Percentiles rank a stretch among this genome's conserved stretches.
Conservation (phyloP, 2,329 filamentous ascomycete genomes). For the Mariannaea sp. region DNA sequence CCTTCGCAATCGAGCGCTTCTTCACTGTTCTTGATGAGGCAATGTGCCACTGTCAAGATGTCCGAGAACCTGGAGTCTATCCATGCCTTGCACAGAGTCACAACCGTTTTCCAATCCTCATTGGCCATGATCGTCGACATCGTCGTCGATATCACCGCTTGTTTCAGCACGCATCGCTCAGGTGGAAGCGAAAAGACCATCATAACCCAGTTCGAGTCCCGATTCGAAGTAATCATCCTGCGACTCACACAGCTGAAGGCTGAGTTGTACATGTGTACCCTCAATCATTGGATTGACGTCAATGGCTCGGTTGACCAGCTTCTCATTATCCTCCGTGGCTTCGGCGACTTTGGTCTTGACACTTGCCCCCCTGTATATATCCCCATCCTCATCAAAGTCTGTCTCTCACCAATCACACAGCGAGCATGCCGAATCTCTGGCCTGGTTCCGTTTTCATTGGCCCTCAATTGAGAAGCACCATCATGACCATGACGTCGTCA, state of each 20-base stretch:
- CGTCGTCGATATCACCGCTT: slow-evolving; percentile 17
- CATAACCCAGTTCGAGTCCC: slow-evolving; percentile 14
- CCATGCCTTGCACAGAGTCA: background rate
- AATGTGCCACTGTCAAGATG: slow-evolving; percentile 8
- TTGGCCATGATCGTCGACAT: slow-evolving; percentile 19
- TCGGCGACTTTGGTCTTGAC: slow-evolving; percentile 11
- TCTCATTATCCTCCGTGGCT: slow-evolving; percentile 4
- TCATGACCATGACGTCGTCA: slow-evolving; percentile 11
- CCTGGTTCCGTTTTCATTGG: slow-evolving; percentile 16
- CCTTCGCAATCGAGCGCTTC: slow-evolving; percentile 8
- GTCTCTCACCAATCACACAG: slow-evolving; percentile 13
- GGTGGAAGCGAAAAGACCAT: slow-evolving; percentile 12
- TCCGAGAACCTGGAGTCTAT: slow-evolving; percentile 4
- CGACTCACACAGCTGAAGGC: slow-evolving; percentile 9
- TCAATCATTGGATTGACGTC: slow-evolving; percentile 2
- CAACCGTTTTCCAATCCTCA: slow-evolving; percentile 10
- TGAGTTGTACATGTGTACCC: slow-evolving; percentile 13
- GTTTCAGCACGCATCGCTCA: background rate
- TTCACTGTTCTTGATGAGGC: slow-evolving; percentile 14
- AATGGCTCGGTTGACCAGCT: slow-evolving; percentile 1
- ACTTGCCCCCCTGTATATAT: slow-evolving; percentile 15
- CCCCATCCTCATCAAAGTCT: slow-evolving; percentile 15
- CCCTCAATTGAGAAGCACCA: slow-evolving; percentile 18
- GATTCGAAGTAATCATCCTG: slow-evolving; percentile 9
- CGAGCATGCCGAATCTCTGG: slow-evolving; percentile 5